A percentile compares a stretch with the other conserved stretches of the same genome.
These are phyloP conservation scores for Volvariella volvacea DNA, from an alignment of 1,284 basidiomycete species.

Conservation along the genomic window DNA sequence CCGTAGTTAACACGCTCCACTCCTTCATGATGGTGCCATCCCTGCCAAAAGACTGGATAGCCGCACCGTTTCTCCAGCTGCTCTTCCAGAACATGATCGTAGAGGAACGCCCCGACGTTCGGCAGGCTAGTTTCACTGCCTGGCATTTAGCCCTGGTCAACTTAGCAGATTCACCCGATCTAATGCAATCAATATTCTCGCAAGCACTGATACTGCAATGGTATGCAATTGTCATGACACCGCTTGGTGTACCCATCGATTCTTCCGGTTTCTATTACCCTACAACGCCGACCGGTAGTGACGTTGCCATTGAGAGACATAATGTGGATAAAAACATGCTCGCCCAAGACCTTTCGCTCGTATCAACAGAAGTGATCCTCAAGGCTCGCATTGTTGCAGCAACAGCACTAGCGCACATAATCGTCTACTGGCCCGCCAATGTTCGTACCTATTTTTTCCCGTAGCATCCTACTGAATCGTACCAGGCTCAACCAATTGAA, in stretches of 20 bases:
- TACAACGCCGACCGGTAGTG: slow-evolving; percentile 37
- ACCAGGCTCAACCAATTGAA: slow-evolving; percentile 36
- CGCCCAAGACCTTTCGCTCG: slow-evolving; percentile 82
- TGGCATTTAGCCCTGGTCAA: slow-evolving; percentile 73
- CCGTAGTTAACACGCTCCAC: slow-evolving; percentile 86
- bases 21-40: slow-evolving; percentile 80
- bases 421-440: slow-evolving; percentile 60
- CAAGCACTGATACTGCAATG: slow-evolving; percentile 64
- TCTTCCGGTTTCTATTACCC: slow-evolving; percentile 67
- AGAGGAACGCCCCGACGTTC: slow-evolving; percentile 86
- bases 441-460: slow-evolving; percentile 27
- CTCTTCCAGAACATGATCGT: slow-evolving; percentile 94
- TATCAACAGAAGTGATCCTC: slow-evolving; percentile 76
- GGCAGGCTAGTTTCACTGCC: slow-evolving; percentile 69
- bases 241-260: slow-evolving; percentile 81
- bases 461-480: slow-evolving; percentile 10
- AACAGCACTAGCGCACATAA: slow-evolving; percentile 71
- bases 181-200: slow-evolving; percentile 45
- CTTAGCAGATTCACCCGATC: slow-evolving; percentile 36
- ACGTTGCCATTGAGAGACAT: slow-evolving; percentile 59
- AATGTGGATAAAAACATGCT: slow-evolving; percentile 98
- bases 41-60: slow-evolving; percentile 81
- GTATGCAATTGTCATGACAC: slow-evolving; percentile 89
- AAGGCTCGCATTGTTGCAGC: slow-evolving; percentile 81
- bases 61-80: slow-evolving; percentile 71